Evolutionary conservation across 148 eudicot species (phyloP).

Genomic region (Bassia scoparia): DNA sequence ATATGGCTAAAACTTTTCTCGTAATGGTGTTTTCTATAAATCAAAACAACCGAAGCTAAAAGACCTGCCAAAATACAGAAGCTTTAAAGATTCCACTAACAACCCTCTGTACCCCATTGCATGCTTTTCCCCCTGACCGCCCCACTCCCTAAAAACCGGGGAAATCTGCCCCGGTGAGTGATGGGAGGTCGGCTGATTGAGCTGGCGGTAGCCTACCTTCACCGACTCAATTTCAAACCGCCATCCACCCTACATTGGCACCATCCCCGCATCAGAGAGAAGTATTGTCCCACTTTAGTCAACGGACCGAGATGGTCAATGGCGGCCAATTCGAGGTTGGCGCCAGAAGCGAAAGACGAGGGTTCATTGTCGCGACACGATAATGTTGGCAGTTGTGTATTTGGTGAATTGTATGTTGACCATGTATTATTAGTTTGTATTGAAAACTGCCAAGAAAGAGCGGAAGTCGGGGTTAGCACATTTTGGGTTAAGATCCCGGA

Average conservation of each 20-base stretch:
- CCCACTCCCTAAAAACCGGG: conserved; percentile 37
- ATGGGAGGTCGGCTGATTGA: conserved; percentile 77
- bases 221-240: conserved; percentile 51
- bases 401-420: conserved; percentile 62
- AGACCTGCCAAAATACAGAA: conserved; percentile 6
- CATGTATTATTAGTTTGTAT: conserved; percentile 63
- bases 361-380: conserved; percentile 44
- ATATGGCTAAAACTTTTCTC: neutral
- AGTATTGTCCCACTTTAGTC: conserved; percentile 55
- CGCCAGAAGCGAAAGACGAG: conserved; percentile 43
- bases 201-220: conserved; percentile 79
- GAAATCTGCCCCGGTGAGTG: conserved; percentile 42
- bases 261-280: conserved; percentile 70
- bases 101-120: conserved; percentile 5
- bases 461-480: conserved; percentile 2
- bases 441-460: conserved; percentile 49
- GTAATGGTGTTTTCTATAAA: neutral
- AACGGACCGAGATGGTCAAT: conserved; percentile 38
- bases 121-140: conserved; percentile 37
- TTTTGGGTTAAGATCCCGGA: too few relatives aligned
- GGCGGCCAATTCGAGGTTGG: conserved; percentile 27
- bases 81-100: conserved; percentile 13
- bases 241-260: conserved; percentile 52
- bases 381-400: conserved; percentile 52
- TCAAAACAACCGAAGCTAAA: conserved; percentile 14